Percentiles rank a stretch among this genome's conserved stretches.
Conservation (phyloP, 306 rosid genomes). For the Citrullus mucosospermus region DNA sequence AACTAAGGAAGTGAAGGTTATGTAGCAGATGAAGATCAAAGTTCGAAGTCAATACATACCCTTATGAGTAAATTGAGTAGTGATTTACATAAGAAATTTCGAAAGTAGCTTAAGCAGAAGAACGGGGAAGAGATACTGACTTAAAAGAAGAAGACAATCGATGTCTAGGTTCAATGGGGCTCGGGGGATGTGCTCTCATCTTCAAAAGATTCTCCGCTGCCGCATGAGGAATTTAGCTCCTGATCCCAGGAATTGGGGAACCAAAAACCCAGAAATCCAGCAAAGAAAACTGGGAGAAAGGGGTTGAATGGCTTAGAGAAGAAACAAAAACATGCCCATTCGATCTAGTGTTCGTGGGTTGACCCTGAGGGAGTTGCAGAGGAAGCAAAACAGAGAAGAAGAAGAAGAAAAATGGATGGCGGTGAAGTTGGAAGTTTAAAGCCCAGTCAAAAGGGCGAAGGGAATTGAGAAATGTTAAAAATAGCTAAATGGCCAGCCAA, state of each 20-base stretch:
- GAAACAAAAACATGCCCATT: neutral
- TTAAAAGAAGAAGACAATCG: conserved; percentile 48
- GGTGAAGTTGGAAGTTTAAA: neutral
- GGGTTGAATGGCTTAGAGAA: too few relatives aligned
- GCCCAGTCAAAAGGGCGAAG: neutral
- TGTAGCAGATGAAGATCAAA: neutral
- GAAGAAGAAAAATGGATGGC: neutral
- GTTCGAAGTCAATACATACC: neutral
- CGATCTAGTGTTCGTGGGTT: neutral
- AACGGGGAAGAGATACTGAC: conserved; percentile 20
- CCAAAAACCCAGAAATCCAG: neutral
- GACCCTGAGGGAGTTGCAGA: neutral
- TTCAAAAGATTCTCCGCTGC: conserved; percentile 1
- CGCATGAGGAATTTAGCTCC: neutral
- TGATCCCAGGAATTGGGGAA: neutral
- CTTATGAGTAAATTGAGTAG: neutral
- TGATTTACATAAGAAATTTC: neutral
- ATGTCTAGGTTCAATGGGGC: conserved; percentile 53
- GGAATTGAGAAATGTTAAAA: neutral
- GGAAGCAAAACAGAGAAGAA: neutral
- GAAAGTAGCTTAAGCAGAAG: neutral
- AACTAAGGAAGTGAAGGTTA: neutral
- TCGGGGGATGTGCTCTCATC: conserved; percentile 60
- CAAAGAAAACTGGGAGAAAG: neutral
- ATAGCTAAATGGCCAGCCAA: neutral